These are phyloP conservation scores for Violaceomyces palustris DNA, from an alignment of 1,284 basidiomycete genomes.

Conservation along the genomic window DNA sequence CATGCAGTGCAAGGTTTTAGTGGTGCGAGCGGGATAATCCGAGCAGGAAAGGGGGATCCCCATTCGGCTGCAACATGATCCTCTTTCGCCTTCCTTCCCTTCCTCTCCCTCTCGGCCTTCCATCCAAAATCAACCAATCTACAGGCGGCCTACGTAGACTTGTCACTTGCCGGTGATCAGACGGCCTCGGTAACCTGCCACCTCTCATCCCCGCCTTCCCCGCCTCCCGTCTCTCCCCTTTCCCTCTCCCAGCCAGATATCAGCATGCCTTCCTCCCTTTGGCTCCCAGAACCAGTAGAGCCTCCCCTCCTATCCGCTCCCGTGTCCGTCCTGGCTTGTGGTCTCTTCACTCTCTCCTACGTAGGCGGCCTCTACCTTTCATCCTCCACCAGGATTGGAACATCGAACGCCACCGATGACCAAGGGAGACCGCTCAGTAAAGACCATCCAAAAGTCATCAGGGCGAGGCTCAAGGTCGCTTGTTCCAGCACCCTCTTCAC, in stretches of 20 bases:
- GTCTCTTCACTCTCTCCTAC: constrained; percentile 54
- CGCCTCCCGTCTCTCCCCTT: background rate
- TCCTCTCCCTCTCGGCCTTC: no score
- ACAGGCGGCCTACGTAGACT: no score
- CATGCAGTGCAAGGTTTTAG: no score
- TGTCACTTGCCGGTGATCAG: no score
- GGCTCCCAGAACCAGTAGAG: constrained; percentile 55
- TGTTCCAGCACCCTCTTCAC: constrained; percentile 8
- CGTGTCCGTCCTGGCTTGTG: constrained; percentile 14
- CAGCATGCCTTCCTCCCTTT: background rate
- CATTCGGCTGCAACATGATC: no score
- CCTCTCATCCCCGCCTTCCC: background rate
- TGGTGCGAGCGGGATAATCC: no score
- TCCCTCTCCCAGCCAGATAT: constrained; percentile 10
- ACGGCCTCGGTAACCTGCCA: no score
- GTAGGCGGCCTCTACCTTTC: constrained; percentile 57
- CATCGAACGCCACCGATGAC: constrained; percentile 3
- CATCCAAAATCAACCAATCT: no score
- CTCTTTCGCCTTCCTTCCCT: no score
- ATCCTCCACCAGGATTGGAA: constrained; percentile 26
- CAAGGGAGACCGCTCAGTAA: constrained; percentile 12
- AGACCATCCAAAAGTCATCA: constrained; percentile 32
- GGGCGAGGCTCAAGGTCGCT: constrained; percentile 24
- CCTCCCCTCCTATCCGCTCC: constrained; percentile 11
- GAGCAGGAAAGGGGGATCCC: no score